Evolutionary conservation across 805 yeast species (phyloP).

Genomic region (Metschnikowia matae): DNA sequence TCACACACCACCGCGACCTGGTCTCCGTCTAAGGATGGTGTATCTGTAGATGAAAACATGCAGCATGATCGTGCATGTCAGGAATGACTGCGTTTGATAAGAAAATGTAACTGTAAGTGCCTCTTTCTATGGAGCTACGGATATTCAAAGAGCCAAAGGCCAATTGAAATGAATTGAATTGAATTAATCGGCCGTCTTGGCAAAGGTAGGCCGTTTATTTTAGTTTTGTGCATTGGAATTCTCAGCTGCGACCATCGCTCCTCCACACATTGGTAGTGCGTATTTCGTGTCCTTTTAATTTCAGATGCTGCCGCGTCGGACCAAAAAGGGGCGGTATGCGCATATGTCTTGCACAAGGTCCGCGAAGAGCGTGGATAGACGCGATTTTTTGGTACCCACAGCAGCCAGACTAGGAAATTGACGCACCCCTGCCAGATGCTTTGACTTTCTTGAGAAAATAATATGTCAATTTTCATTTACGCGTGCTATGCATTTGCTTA

Average conservation of each 20-base stretch:
- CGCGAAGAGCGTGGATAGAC: conserved; percentile 5
- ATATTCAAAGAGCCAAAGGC: no score
- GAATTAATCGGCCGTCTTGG: not conserved
- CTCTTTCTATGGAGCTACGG: no score
- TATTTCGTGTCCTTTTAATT: not conserved
- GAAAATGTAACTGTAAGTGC: not conserved
- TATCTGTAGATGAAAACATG: not conserved
- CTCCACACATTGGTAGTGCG: not conserved
- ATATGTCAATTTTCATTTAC: not conserved
- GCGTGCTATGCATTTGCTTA: not conserved
- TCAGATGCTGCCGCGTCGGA: conserved; percentile 1
- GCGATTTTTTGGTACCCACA: conserved; percentile 1
- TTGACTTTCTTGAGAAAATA: not conserved
- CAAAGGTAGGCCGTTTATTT: not conserved
- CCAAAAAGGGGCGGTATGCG: conserved; percentile 1
- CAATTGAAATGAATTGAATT: no score
- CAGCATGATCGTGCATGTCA: not conserved
- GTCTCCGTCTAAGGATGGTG: not conserved
- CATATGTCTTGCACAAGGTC: not conserved
- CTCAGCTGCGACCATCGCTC: not conserved
- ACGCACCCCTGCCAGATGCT: conserved; percentile 3
- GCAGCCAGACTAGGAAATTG: not conserved
- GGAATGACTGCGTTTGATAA: not conserved
- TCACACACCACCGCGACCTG: not conserved
- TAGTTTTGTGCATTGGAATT: not conserved